Evolutionary conservation across 768 basidiomycete genomes (phyloP).

Genomic region (Lactarius tabidus): DNA sequence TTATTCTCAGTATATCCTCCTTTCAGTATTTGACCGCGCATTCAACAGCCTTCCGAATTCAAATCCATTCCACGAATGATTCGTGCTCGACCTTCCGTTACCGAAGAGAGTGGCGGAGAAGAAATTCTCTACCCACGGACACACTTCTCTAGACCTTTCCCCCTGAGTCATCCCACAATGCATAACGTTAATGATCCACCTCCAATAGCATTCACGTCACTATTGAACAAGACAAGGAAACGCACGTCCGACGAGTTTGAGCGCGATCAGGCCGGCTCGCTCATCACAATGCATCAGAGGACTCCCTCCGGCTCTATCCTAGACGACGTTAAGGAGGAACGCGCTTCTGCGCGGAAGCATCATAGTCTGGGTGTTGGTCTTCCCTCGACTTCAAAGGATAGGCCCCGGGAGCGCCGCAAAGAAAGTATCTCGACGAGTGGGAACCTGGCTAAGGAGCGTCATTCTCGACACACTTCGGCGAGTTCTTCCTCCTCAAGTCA

Average conservation of each 20-base stretch:
- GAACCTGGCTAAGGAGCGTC: constrained; percentile 31
- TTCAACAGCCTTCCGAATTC: constrained; percentile 41
- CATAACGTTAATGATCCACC: constrained; percentile 4
- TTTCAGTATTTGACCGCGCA: constrained; percentile 7
- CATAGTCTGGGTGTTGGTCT: constrained; percentile 25
- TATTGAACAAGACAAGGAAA: constrained; percentile 29
- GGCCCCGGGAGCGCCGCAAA: constrained; percentile 41
- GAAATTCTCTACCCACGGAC: constrained; percentile 83
- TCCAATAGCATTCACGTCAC: constrained; percentile 24
- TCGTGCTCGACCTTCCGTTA: constrained; percentile 58
- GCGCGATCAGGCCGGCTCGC: constrained; percentile 28
- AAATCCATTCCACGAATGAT: constrained; percentile 46
- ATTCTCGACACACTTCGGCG: constrained; percentile 63
- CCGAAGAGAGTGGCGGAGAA: constrained; percentile 86
- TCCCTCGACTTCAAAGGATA: constrained; percentile 40
- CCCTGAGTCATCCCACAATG: background rate
- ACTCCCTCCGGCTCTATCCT: constrained; percentile 20
- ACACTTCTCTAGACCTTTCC: constrained; percentile 19
- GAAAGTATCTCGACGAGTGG: constrained; percentile 33
- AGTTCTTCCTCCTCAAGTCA: constrained; percentile 64
- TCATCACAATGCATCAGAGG: constrained; percentile 24
- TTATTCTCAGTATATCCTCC: constrained; percentile 9
- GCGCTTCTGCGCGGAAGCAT: constrained; percentile 21
- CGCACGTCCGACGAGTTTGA: constrained; percentile 35
- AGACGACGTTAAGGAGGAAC: constrained; percentile 43